Base-by-base conservation (phyloP, 108 stramenopile genomes). In the Bacterosira constricta region DNA sequence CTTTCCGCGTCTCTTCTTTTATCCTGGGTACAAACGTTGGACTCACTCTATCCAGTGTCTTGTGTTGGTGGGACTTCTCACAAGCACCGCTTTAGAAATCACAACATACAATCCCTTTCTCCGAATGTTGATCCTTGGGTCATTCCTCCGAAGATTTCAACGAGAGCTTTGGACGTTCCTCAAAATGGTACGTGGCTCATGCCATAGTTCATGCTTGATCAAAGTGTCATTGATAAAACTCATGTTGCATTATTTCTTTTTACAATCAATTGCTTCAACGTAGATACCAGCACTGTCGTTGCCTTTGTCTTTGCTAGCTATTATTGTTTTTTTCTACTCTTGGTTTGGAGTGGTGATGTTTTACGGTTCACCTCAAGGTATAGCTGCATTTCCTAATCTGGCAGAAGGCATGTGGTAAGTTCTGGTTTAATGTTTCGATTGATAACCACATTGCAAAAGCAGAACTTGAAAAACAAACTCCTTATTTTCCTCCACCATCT, bases 331-430 rank as follows among this genome's bases (percentile, higher is more conserved):
- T 20, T 86, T 89, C 71, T 91, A 85, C 56, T 85, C 80, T 3
- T 88, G 87, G 88, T 81, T 90, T 55, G 93, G 90, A 3, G 81
- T 79, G 6, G 83, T 88, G 1, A 62, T 86, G 32, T 94, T 91
- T 73, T 75, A 84, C 44, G 80, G 66, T 11, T 76, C 83, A 1
- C 58, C 61, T 7, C 74, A 91, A 75, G 90, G 87, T n/a, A 6
- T 26, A 10, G 37, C n/a, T 41, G 55, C 69, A 29, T 94, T 94
- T 64, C 71, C 85, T 4, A 91, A 82, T 53, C 64, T 90, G 41
- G 56, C 84, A 1, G 88, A 90, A 59, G 78, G 76, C 6, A 57
- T 88, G 45, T 88, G 81, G 83, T 65, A 21, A 29, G 63, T 60
- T 47, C 38, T 36, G 25, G 45, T 18, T 70, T 23, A 15, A 35